phyloP scores from a whole-genome alignment of 208 protist genomes.

The Leishmania mexicana region DNA sequence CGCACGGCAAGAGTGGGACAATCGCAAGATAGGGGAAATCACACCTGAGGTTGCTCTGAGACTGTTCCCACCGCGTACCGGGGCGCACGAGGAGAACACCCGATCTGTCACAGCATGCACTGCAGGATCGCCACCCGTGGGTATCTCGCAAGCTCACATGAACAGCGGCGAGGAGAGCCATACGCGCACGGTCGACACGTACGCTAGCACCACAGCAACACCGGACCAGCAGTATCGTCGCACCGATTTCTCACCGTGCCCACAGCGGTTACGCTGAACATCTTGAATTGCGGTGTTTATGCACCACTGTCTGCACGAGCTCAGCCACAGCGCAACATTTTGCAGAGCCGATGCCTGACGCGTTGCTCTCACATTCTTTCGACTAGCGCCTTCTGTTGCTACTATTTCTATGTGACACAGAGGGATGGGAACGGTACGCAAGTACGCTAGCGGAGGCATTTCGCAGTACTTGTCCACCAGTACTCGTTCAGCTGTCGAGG shows the following conservation, averaged over 20 bases:
- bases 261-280: constrained; percentile 12
- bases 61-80: constrained; percentile 22
- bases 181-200: constrained; percentile 31
- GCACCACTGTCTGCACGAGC: not conserved
- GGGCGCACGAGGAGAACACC: not conserved
- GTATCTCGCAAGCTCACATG: constrained; percentile 7
- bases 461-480: not conserved
- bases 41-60: constrained; percentile 23
- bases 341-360: not conserved
- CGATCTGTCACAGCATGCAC: not conserved
- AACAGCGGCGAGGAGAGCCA: constrained; percentile 23
- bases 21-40: constrained; percentile 69
- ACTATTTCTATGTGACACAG: not conserved
- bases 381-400: not conserved
- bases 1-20: constrained; percentile 52
- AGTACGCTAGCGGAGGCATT: not conserved
- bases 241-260: not conserved
- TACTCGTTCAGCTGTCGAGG: not conserved
- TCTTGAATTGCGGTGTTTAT: not conserved
- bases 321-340: not conserved
- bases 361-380: not conserved
- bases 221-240: constrained; percentile 8
- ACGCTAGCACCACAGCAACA: constrained; percentile 17
- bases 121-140: constrained; percentile 5
- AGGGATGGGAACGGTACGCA: not conserved